Conservation (phyloP, 164 flowering plant species). For the Magnolia changhungtana region DNA sequence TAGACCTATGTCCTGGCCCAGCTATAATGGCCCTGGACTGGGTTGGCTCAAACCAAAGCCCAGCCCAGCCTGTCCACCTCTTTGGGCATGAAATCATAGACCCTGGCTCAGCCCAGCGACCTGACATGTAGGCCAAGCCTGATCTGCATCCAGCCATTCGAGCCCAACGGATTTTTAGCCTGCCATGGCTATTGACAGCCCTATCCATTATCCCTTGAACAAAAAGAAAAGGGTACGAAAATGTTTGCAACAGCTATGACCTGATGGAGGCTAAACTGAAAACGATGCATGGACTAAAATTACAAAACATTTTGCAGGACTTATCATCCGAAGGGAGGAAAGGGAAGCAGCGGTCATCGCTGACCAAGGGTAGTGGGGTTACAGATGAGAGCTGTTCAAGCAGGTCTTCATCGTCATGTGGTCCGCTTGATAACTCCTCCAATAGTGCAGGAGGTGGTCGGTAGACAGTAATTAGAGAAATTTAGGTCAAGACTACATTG, state of each 20-base stretch:
- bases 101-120: no score
- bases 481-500: constrained; percentile 1
- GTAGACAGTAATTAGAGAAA: constrained; percentile 22
- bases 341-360: constrained; percentile 34
- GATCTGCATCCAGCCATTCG: no score
- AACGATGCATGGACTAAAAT: background rate
- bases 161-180: background rate
- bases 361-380: constrained; percentile 29
- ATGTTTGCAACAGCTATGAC: background rate
- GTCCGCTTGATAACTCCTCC: constrained; percentile 54
- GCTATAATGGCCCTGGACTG: no score
- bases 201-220: background rate
- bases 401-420: constrained; percentile 59
- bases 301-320: constrained; percentile 35
- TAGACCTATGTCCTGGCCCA: no score
- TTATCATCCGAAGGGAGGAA: constrained; percentile 36
- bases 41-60: no score
- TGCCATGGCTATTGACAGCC: background rate
- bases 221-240: background rate
- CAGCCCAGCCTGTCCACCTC: background rate
- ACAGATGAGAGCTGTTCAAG: constrained; percentile 54
- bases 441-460: constrained; percentile 48
- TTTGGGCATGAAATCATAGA: background rate
- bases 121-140: no score
- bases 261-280: background rate